A percentile compares a stretch with the other conserved stretches of the same genome.
Conservation (phyloP, 305 asterid species). For the Fraxinus velutina region DNA sequence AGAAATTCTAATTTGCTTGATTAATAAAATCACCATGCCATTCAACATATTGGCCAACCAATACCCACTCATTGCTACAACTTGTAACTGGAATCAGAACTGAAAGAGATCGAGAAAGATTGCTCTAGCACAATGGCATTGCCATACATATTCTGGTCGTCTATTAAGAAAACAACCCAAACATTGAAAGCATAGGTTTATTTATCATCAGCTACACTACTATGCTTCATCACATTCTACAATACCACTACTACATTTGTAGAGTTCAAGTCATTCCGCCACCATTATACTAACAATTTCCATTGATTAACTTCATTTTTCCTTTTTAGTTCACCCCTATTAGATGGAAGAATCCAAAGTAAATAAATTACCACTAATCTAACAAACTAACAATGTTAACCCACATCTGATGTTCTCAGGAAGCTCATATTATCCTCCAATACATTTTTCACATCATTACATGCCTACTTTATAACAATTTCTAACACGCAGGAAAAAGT, state of each 20-base stretch:
- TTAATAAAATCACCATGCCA: neutral
- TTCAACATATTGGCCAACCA: neutral
- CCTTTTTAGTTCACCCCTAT: neutral
- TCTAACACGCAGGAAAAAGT: neutral
- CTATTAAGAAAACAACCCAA: neutral
- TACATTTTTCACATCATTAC: neutral
- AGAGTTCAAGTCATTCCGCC: neutral
- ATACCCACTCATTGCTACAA: neutral
- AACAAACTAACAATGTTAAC: neutral
- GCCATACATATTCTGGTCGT: neutral
- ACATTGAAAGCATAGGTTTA: neutral
- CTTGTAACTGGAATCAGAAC: neutral
- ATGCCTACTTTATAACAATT: neutral
- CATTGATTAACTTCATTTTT: neutral
- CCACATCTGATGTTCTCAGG: neutral
- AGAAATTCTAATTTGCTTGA: neutral
- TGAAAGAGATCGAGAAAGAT: neutral
- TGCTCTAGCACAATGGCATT: neutral
- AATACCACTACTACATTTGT: neutral
- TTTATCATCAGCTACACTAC: neutral
- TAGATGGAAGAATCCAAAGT: neutral
- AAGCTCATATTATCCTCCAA: neutral
- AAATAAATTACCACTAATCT: neutral
- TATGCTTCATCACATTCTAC: neutral
- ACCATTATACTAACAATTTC: neutral